Evolutionary conservation across 2,329 filamentous ascomycete genomes (phyloP).

Genomic region (Trichoderma sp.): DNA sequence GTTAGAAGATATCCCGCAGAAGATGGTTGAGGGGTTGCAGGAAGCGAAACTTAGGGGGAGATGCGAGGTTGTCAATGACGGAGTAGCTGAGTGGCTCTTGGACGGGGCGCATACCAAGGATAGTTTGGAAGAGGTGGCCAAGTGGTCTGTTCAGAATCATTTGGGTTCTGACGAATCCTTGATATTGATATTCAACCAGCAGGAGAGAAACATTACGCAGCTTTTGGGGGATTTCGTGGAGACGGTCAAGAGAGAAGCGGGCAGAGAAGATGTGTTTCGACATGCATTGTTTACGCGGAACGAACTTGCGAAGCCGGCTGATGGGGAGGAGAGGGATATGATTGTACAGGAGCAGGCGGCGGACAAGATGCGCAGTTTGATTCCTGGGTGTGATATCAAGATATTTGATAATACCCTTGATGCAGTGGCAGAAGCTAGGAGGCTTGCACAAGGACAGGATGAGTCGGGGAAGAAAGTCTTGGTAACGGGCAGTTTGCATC

Average conservation of each 20-base stretch:
- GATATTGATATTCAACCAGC: slow-evolving; percentile 87
- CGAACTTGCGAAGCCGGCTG: slow-evolving; percentile 34
- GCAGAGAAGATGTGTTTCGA: slow-evolving; percentile 52
- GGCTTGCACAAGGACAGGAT: slow-evolving; percentile 37
- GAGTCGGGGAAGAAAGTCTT: slow-evolving; percentile 52
- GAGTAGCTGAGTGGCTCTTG: slow-evolving; percentile 68
- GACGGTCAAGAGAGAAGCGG: slow-evolving; percentile 45
- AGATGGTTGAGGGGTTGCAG: slow-evolving; percentile 64
- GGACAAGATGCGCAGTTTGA: slow-evolving; percentile 55
- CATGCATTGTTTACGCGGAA: slow-evolving; percentile 82
- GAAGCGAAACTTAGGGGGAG: slow-evolving; percentile 69
- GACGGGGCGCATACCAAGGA: slow-evolving; percentile 88
- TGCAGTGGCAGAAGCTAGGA: slow-evolving; percentile 58
- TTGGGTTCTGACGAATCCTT: slow-evolving; percentile 34
- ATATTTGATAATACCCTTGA: slow-evolving; percentile 69
- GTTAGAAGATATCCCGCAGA: slow-evolving; percentile 27
- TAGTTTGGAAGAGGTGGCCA: slow-evolving; percentile 71
- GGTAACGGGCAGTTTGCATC: slow-evolving; percentile 79
- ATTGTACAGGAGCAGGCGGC: slow-evolving; percentile 68
- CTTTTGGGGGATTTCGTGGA: slow-evolving; percentile 63
- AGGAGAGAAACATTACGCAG: slow-evolving; percentile 70
- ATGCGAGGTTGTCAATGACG: slow-evolving; percentile 63
- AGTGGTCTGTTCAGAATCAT: slow-evolving; percentile 66
- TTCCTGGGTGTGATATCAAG: slow-evolving; percentile 43
- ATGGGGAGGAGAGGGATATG: slow-evolving; percentile 43